Conservation (phyloP, 805 yeast species). For the Lipomyces sp. region DNA sequence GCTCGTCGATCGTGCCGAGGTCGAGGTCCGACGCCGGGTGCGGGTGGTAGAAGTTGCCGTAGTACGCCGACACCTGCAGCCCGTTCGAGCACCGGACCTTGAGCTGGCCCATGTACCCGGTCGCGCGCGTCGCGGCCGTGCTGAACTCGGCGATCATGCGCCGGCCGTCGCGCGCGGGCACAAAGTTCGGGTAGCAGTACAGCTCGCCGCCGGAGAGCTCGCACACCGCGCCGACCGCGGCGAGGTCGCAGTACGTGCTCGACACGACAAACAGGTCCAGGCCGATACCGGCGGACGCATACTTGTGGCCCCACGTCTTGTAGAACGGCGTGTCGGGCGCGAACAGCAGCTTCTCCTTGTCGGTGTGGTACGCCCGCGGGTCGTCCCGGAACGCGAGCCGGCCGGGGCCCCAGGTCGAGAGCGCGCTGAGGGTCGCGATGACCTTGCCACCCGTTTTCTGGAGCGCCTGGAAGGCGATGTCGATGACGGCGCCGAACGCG, state of each 20-base stretch:
- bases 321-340: constrained; percentile 63
- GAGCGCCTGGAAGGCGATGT: constrained; percentile 62
- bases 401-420: constrained; percentile 85
- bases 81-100: constrained; percentile 88
- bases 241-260: constrained; percentile 62
- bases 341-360: constrained; percentile 51
- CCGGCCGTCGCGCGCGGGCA: constrained; percentile 64
- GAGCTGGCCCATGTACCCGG: constrained; percentile 77
- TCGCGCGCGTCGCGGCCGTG: constrained; percentile 44
- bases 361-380: constrained; percentile 35
- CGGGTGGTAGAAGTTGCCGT: constrained; percentile 50
- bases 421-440: constrained; percentile 57
- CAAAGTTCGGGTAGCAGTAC: constrained; percentile 63
- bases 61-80: constrained; percentile 71
- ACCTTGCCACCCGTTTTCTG: constrained; percentile 72
- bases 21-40: constrained; percentile 53
- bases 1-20: constrained; percentile 61
- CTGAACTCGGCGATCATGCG: constrained; percentile 53
- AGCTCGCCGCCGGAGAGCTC: constrained; percentile 68
- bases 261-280: constrained; percentile 73
- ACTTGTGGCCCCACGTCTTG: constrained; percentile 54
- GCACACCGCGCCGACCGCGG: constrained; percentile 65
- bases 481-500: constrained; percentile 74
- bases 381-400: constrained; percentile 41
- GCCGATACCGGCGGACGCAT: constrained; percentile 59